A percentile compares a stretch with the other conserved stretches of the same genome.
These are phyloP conservation scores for Papiliotrema flavescens DNA, from an alignment of 1,284 basidiomycete species.

Conservation along the genomic window DNA sequence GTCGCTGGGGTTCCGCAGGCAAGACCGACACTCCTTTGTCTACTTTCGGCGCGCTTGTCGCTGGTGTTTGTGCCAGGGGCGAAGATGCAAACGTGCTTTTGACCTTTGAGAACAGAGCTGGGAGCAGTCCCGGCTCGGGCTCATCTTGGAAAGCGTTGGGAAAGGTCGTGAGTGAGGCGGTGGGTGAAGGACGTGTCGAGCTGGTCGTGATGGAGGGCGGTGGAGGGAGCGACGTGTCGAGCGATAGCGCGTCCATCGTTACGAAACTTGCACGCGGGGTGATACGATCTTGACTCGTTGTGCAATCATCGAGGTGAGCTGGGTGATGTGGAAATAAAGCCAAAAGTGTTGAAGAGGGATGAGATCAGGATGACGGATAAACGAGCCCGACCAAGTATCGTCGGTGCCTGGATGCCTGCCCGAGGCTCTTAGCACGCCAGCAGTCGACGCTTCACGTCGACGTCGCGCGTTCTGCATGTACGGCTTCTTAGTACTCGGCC, in stretches of 20 bases:
- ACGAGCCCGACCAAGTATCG: too few species aligned
- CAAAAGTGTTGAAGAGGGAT: too few species aligned
- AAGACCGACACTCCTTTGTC: slow-evolving; percentile 3
- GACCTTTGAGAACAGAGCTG: slow-evolving; percentile 45
- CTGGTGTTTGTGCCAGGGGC: slow-evolving; percentile 2
- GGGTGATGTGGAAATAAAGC: too few species aligned
- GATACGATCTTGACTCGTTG: too few species aligned
- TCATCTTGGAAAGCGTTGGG: slow-evolving; percentile 47
- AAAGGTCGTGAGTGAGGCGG: slow-evolving; percentile 41
- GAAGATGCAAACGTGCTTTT: slow-evolving; percentile 40
- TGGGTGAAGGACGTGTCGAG: slow-evolving; percentile 13
- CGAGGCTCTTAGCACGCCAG: too few species aligned
- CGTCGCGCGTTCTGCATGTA: too few species aligned
- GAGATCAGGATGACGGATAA: too few species aligned
- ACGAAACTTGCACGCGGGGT: neutral
- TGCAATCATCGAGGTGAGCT: too few species aligned
- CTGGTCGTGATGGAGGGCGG: neutral
- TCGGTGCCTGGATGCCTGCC: too few species aligned
- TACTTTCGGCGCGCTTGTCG: neutral
- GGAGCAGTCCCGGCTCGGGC: slow-evolving; percentile 46
- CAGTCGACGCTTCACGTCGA: too few species aligned
- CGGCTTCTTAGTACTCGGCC: too few species aligned
- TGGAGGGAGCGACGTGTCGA: neutral
- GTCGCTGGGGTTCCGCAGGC: neutral
- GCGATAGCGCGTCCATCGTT: neutral